A percentile compares a stretch with the other conserved stretches of the same genome.
Conservation (phyloP, 345 rosid species). For the Clausena lansium region DNA sequence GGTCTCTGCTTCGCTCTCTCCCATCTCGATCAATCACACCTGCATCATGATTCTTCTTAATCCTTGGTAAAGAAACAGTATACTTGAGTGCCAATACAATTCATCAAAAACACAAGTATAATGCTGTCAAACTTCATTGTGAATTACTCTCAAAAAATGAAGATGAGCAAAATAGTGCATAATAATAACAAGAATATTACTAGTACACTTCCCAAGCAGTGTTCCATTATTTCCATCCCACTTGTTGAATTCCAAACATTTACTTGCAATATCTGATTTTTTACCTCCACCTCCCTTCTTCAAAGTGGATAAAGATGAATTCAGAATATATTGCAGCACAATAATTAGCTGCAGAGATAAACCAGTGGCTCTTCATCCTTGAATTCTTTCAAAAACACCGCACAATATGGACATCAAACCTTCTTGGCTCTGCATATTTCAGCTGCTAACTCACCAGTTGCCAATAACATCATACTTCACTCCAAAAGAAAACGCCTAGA, state of each 20-base stretch:
- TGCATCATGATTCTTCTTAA: constrained; percentile 17
- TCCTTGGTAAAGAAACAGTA: not conserved
- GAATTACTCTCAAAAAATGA: not conserved
- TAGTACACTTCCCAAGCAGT: not conserved
- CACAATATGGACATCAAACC: not conserved
- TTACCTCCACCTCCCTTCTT: not conserved
- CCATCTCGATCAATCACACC: constrained; percentile 64
- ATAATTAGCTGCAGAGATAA: not conserved
- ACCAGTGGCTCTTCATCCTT: not conserved
- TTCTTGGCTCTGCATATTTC: not conserved
- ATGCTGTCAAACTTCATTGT: not conserved
- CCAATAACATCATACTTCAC: not conserved
- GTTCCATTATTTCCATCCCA: not conserved
- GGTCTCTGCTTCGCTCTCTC: constrained; percentile 78
- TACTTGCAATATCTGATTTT: not conserved
- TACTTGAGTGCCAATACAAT: not conserved
- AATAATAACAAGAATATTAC: not conserved
- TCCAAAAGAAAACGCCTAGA: not conserved
- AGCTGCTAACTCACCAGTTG: not conserved
- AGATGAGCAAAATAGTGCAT: not conserved
- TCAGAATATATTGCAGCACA: not conserved
- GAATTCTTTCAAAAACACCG: not conserved
- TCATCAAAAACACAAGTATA: not conserved
- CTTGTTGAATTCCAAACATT: not conserved
- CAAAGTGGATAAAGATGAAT: not conserved